phyloP scores from a whole-genome alignment of 208 protist genomes.

The Porcisia deanei region DNA sequence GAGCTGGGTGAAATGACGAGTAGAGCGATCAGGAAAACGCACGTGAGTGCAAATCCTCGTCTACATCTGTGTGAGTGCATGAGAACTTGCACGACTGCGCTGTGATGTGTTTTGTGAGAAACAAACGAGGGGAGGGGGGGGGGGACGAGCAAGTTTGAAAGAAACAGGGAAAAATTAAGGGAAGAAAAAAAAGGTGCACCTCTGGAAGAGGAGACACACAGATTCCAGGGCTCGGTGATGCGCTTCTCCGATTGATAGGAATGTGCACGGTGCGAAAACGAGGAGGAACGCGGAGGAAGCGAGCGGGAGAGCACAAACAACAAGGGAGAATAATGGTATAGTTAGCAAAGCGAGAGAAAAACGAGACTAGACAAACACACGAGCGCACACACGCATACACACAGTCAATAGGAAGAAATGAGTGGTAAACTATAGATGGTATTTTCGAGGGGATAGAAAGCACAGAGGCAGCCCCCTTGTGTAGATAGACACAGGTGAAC shows the following conservation, averaged over 20 bases:
- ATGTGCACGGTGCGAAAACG: neutral
- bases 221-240: neutral
- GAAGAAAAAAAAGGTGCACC: neutral
- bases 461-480: neutral
- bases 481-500: neutral
- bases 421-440: neutral
- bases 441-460: neutral
- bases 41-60: neutral
- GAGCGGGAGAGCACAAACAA: neutral
- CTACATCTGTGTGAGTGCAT: neutral
- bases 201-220: neutral
- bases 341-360: neutral
- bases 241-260: neutral
- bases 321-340: neutral
- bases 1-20: neutral
- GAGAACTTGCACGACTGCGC: neutral
- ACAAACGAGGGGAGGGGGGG: too few species aligned
- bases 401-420: neutral
- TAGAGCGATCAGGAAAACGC: constrained; percentile 1
- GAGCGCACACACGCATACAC: neutral
- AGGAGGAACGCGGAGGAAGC: neutral
- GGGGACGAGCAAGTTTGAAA: neutral
- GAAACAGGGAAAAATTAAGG: neutral
- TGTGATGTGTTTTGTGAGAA: neutral
- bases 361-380: neutral